Evolutionary conservation across 352 stramenopile genomes (phyloP).

Genomic region (Globisporangium recalcitrans): DNA sequence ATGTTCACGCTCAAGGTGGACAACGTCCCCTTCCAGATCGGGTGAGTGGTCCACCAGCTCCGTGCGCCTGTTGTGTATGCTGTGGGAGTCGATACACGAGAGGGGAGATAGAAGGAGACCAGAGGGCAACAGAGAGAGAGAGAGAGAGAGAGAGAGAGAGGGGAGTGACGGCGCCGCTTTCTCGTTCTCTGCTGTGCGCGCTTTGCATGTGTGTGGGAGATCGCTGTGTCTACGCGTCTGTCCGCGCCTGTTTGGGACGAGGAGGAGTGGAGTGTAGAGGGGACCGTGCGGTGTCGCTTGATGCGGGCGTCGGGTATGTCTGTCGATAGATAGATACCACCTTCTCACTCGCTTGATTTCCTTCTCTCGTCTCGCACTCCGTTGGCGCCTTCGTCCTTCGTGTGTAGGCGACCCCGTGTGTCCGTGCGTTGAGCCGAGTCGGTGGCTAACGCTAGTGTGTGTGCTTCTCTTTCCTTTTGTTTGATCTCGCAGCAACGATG

Average conservation of each 20-base stretch:
- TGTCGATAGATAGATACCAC: neutral
- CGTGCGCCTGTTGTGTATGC: slow-evolving; percentile 2
- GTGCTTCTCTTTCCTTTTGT: neutral
- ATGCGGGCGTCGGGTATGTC: neutral
- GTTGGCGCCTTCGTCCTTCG: neutral
- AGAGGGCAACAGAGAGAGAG: too few relatives aligned
- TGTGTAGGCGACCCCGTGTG: neutral
- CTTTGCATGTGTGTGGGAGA: neutral
- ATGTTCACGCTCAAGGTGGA: slow-evolving; percentile 89
- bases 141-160: too few relatives aligned
- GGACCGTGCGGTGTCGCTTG: neutral
- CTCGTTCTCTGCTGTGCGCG: neutral
- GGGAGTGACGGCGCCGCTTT: neutral
- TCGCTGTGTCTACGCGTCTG: neutral
- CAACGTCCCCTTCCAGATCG: slow-evolving; percentile 79
- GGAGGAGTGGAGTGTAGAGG: neutral
- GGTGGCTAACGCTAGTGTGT: neutral
- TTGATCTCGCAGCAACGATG: slow-evolving; percentile 26
- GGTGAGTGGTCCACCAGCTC: slow-evolving; percentile 26
- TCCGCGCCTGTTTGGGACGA: neutral
- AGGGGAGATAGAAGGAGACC: neutral
- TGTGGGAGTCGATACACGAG: neutral
- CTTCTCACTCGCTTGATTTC: neutral
- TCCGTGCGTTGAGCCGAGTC: neutral
- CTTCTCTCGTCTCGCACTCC: neutral